phyloP scores from a whole-genome alignment of 371 early-diverging fungal species.

The Mucor indicus region DNA sequence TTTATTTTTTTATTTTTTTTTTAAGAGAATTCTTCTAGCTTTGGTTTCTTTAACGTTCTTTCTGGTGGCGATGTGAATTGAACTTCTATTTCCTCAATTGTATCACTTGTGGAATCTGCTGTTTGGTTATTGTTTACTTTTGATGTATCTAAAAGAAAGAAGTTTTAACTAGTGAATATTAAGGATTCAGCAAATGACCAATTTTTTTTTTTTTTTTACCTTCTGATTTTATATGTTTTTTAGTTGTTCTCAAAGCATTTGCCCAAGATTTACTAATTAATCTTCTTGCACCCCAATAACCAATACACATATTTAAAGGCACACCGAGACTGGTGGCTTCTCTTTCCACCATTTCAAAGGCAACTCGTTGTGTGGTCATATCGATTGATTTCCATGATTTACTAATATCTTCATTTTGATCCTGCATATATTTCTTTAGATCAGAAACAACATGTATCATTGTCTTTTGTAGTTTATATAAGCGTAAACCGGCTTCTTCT shows the following conservation, averaged over 20 bases:
- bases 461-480: conserved; percentile 18
- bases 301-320: conserved; percentile 16
- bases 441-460: conserved; percentile 18
- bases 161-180: too few species aligned
- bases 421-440: conserved; percentile 13
- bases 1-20: too few species aligned
- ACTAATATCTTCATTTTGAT: conserved; percentile 4
- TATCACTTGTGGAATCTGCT: too few species aligned
- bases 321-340: conserved; percentile 15
- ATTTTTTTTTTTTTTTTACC: too few species aligned
- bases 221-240: conserved; percentile 7
- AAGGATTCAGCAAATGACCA: too few species aligned
- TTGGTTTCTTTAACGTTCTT: too few species aligned
- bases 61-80: too few species aligned
- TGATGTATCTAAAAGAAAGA: too few species aligned
- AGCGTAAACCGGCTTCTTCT: conserved; percentile 14
- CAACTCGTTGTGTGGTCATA: conserved; percentile 12
- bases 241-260: conserved; percentile 17
- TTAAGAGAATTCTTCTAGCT: too few species aligned
- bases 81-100: too few species aligned
- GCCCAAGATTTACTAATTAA: conserved; percentile 19
- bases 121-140: too few species aligned
- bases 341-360: conserved; percentile 17
- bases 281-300: conserved; percentile 21
- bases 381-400: conserved; percentile 18